Evolutionary conservation across 1,284 basidiomycete species (phyloP).

Genomic region (Coriolopsis trogii): DNA sequence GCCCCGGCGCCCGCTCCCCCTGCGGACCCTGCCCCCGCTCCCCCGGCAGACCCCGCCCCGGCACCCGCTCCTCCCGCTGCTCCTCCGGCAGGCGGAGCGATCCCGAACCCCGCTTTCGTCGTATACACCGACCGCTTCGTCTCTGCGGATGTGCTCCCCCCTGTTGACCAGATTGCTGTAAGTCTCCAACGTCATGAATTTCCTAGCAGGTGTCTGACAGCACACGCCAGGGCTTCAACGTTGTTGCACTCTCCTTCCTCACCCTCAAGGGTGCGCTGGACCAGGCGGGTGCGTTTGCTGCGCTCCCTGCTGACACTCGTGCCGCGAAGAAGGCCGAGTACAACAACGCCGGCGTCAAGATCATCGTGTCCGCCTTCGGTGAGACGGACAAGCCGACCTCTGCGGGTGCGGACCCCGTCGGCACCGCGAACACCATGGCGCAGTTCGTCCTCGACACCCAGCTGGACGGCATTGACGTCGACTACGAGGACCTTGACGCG

Average conservation of each 20-base stretch:
- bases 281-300: slow-evolving; percentile 16
- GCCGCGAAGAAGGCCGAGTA: slow-evolving; percentile 44
- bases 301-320: slow-evolving; percentile 28
- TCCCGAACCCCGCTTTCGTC: slow-evolving; percentile 22
- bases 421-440: slow-evolving; percentile 49
- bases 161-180: slow-evolving; percentile 8
- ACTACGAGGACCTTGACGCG: slow-evolving; percentile 56
- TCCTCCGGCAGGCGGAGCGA: no score
- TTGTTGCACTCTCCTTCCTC: slow-evolving; percentile 21
- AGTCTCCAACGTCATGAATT: not conserved
- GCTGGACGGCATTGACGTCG: slow-evolving; percentile 60
- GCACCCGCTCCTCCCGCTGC: no score
- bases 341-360: slow-evolving; percentile 46
- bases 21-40: no score
- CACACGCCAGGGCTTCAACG: slow-evolving; percentile 16
- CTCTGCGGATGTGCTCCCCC: slow-evolving; percentile 16
- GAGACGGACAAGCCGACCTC: slow-evolving; percentile 54
- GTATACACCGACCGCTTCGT: slow-evolving; percentile 22
- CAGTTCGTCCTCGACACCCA: slow-evolving; percentile 35
- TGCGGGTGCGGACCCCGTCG: slow-evolving; percentile 41
- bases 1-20: no score
- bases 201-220: not conserved
- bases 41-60: no score
- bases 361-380: slow-evolving; percentile 55
- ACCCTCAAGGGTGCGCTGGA: slow-evolving; percentile 14